Evolutionary conservation across 2,329 filamentous ascomycete species (phyloP).

Genomic region (Curvularia spicifera): DNA sequence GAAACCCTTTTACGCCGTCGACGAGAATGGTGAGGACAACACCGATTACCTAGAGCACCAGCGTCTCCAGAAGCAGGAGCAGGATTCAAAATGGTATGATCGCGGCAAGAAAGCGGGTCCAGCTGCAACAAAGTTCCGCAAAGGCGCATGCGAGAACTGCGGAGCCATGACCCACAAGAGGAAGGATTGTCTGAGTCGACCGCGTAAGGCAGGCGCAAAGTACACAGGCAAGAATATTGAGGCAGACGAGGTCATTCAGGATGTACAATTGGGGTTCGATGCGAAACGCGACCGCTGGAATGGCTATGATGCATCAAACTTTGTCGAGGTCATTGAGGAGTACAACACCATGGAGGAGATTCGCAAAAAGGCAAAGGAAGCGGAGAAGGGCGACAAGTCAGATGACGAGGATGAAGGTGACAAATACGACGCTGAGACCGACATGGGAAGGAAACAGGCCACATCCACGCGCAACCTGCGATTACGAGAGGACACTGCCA

Average conservation of each 20-base stretch:
- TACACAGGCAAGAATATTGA: conserved; percentile 94
- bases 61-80: conserved; percentile 74
- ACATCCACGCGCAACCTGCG: conserved; percentile 90
- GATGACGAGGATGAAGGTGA: conserved; percentile 61
- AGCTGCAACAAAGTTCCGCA: conserved; percentile 94
- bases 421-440: conserved; percentile 88
- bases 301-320: conserved; percentile 91
- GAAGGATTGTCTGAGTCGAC: conserved; percentile 89
- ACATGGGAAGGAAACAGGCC: conserved; percentile 93
- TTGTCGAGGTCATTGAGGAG: conserved; percentile 84
- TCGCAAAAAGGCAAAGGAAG: conserved; percentile 57
- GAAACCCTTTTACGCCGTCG: conserved; percentile 92
- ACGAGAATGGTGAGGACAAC: conserved; percentile 68
- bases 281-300: conserved; percentile 98
- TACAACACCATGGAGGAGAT: conserved; percentile 86
- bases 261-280: conserved; percentile 91
- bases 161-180: conserved; percentile 95
- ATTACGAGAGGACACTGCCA: conserved; percentile 94
- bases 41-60: conserved; percentile 97
- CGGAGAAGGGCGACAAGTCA: conserved; percentile 51
- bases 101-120: conserved; percentile 83
- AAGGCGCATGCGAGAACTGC: conserved; percentile 98
- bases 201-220: conserved; percentile 85
- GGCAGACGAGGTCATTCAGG: conserved; percentile 85
- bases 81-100: conserved; percentile 88